Conservation (phyloP, 169 alveolate genomes). For the Ichthyophthirius multifiliis region DNA sequence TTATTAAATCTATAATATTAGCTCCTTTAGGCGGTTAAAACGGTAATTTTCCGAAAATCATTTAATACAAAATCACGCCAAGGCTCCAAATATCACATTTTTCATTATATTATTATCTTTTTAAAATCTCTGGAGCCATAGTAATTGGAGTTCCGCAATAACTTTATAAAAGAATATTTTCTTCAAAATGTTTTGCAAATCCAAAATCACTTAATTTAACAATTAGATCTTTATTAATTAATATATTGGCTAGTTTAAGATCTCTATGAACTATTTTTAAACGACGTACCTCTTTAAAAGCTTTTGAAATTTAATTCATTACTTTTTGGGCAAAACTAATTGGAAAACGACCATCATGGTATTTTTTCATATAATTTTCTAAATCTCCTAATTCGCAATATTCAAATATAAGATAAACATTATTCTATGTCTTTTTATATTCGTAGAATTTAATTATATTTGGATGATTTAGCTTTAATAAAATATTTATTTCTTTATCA, state of each 20-base stretch:
- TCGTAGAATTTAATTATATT: slow-evolving; percentile 29
- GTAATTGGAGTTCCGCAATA: slow-evolving; percentile 51
- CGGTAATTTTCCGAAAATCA: slow-evolving; percentile 33
- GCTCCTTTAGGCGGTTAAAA: slow-evolving; percentile 32
- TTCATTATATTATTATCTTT: slow-evolving; percentile 30
- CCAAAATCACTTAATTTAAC: slow-evolving; percentile 84
- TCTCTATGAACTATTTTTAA: slow-evolving; percentile 74
- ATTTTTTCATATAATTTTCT: slow-evolving; percentile 35
- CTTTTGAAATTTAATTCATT: slow-evolving; percentile 59
- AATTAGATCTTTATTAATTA: slow-evolving; percentile 59
- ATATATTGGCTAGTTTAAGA: slow-evolving; percentile 73
- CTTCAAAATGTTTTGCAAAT: slow-evolving; percentile 43
- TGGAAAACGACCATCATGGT: slow-evolving; percentile 19
- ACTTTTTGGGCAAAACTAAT: slow-evolving; percentile 26
- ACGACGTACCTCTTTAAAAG: slow-evolving; percentile 60
- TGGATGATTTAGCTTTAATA: slow-evolving; percentile 11
- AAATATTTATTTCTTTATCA: slow-evolving; percentile 14
- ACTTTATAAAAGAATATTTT: background rate
- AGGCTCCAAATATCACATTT: slow-evolving; percentile 47
- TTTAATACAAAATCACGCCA: slow-evolving; percentile 37
- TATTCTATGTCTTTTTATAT: slow-evolving; percentile 6
- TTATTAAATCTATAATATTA: slow-evolving; percentile 14
- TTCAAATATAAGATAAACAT: slow-evolving; percentile 28
- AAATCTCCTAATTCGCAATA: slow-evolving; percentile 38
- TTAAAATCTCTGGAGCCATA: slow-evolving; percentile 47